Evolutionary conservation across 768 basidiomycete species (phyloP).

Genomic region (Suillus fuscotomentosus): DNA sequence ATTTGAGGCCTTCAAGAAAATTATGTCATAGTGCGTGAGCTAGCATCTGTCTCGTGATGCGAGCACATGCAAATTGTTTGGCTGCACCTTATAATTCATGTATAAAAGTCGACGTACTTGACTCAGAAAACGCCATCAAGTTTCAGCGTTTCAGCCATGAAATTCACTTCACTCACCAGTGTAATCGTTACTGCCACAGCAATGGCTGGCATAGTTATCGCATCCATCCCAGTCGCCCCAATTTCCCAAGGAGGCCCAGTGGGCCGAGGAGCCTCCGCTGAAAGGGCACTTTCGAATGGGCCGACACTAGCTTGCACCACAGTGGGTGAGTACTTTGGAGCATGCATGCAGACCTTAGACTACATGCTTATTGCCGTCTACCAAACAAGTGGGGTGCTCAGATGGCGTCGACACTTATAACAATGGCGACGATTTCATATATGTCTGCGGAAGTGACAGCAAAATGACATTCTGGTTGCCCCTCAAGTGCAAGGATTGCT

Average conservation of each 20-base stretch:
- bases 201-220: background rate
- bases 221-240: background rate
- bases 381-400: background rate
- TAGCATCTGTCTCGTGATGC: background rate
- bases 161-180: background rate
- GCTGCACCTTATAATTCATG: background rate
- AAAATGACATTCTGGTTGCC: background rate
- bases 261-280: no score
- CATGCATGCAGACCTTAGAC: background rate
- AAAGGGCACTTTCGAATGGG: no score
- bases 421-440: background rate
- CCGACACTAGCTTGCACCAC: background rate
- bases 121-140: background rate
- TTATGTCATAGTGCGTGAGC: background rate
- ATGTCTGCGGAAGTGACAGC: background rate
- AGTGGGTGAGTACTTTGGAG: background rate
- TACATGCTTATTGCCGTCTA: background rate
- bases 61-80: background rate
- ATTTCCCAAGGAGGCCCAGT: no score
- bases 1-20: background rate
- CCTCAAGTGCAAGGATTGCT: background rate
- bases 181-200: background rate
- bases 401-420: background rate
- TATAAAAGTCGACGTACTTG: background rate
- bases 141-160: background rate